Percentiles rank a stretch among this genome's conserved stretches.
These are phyloP conservation scores for Lyophyllum semitale DNA, from an alignment of 768 basidiomycete species.

Conservation along the genomic window DNA sequence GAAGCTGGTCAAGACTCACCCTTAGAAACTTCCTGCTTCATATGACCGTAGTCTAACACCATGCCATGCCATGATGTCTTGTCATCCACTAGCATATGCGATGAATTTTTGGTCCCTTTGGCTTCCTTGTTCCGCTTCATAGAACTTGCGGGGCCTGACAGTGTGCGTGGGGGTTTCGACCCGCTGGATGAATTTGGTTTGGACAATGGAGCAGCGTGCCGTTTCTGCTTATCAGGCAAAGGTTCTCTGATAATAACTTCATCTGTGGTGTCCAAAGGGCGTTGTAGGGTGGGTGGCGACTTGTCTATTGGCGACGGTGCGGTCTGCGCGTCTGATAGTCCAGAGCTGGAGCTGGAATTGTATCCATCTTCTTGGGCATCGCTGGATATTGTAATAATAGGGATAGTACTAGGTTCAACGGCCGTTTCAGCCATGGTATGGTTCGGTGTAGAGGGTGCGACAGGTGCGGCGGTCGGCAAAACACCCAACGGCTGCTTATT, in stretches of 20 bases:
- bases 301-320: neutral
- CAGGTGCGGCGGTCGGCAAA: neutral
- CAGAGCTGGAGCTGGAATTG: constrained; percentile 8
- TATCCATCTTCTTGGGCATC: constrained; percentile 1
- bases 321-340: constrained; percentile 6
- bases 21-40: constrained; percentile 8
- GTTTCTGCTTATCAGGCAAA: neutral
- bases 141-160: constrained; percentile 4
- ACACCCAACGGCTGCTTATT: neutral
- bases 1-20: neutral
- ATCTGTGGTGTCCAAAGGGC: constrained; percentile 2
- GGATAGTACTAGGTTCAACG: constrained; percentile 11
- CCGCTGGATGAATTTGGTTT: neutral
- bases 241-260: neutral
- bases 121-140: constrained; percentile 3
- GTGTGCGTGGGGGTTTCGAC: constrained; percentile 9
- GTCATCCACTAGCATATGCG: neutral
- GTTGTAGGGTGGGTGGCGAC: constrained; percentile 3
- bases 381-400: constrained; percentile 10
- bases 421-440: constrained; percentile 9
- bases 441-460: neutral
- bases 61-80: constrained; percentile 14
- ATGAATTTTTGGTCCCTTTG: neutral
- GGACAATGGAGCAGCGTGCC: neutral
- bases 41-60: constrained; percentile 11